These are phyloP conservation scores for Gloeostereum incarnatum DNA, from an alignment of 768 basidiomycete genomes.

Conservation along the genomic window DNA sequence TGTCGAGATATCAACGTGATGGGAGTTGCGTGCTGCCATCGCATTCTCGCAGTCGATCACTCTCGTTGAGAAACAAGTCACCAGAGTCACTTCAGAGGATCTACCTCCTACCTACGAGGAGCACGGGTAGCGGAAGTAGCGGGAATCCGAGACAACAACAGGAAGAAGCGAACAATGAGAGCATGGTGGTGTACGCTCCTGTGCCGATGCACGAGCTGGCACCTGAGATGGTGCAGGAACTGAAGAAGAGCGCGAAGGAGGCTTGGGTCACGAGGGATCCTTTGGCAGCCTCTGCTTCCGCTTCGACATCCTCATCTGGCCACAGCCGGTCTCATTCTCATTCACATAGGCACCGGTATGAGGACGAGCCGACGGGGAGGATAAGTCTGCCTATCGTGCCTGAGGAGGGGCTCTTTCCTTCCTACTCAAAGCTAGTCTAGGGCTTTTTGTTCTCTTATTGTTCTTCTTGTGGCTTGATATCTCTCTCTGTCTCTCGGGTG, in stretches of 20 bases:
- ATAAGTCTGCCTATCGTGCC: slow-evolving; percentile 35
- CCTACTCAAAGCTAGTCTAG: no score
- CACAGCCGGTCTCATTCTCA: slow-evolving; percentile 2
- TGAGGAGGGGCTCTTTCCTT: slow-evolving; percentile 38
- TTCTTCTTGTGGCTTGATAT: no score
- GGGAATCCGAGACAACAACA: slow-evolving; percentile 8
- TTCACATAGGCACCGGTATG: slow-evolving; percentile 20
- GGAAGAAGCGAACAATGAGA: slow-evolving; percentile 12
- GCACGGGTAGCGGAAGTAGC: slow-evolving; percentile 12
- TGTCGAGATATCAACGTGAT: slow-evolving; percentile 30
- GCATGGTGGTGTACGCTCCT: slow-evolving; percentile 59
- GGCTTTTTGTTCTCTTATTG: no score
- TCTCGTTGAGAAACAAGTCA: slow-evolving; percentile 10
- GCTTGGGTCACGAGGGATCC: slow-evolving; percentile 46
- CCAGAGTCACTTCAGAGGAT: slow-evolving; percentile 42
- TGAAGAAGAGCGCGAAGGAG: slow-evolving; percentile 49
- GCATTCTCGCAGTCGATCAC: slow-evolving; percentile 8
- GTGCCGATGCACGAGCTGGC: slow-evolving; percentile 50
- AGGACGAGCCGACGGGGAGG: slow-evolving; percentile 17
- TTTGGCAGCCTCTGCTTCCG: slow-evolving; percentile 12
- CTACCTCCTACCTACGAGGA: slow-evolving; percentile 41
- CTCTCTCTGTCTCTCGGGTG: no score
- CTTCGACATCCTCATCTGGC: slow-evolving; percentile 18
- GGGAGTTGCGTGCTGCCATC: slow-evolving; percentile 9
- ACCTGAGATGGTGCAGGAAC: slow-evolving; percentile 34